A percentile compares a stretch with the other conserved stretches of the same genome.
phyloP scores from a whole-genome alignment of 192 early-diverging fungal genomes.

The Entophlyctis helioformis region DNA sequence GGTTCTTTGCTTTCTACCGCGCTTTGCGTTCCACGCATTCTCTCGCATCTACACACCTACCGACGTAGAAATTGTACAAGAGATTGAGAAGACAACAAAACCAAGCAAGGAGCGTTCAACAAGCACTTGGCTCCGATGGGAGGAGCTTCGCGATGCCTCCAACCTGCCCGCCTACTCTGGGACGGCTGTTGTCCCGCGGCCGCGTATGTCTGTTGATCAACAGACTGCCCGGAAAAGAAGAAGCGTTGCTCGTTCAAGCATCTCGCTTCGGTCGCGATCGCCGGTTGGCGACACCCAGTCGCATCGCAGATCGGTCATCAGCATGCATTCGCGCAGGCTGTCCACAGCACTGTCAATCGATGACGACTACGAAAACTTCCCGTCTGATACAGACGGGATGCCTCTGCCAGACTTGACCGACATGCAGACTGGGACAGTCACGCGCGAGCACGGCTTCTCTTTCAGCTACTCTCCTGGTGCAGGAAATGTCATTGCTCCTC shows the following conservation, averaged over 20 bases:
- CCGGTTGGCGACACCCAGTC: background rate
- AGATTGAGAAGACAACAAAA: conserved; percentile 25
- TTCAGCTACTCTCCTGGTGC: conserved; percentile 29
- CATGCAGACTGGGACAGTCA: conserved; percentile 26
- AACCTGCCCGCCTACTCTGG: background rate
- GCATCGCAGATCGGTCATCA: background rate
- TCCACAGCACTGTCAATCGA: background rate
- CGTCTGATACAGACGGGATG: conserved; percentile 1
- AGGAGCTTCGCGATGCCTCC: background rate
- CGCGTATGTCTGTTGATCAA: background rate
- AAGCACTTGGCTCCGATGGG: background rate
- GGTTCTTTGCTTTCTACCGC: conserved; percentile 60
- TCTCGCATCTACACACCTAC: conserved; percentile 61
- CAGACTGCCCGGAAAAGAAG: background rate
- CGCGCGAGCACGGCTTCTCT: conserved; percentile 27
- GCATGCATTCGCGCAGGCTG: background rate
- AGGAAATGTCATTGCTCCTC: too few relatives aligned
- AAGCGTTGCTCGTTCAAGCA: background rate
- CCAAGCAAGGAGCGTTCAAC: background rate
- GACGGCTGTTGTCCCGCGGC: background rate
- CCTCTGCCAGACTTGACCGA: conserved; percentile 10
- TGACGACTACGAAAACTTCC: background rate
- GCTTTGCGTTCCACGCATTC: conserved; percentile 52
- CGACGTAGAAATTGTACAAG: conserved; percentile 77
- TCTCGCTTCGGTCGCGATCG: background rate